Conservation (phyloP, 176 grass and related monocot genomes). For the Phoenix roebelenii region DNA sequence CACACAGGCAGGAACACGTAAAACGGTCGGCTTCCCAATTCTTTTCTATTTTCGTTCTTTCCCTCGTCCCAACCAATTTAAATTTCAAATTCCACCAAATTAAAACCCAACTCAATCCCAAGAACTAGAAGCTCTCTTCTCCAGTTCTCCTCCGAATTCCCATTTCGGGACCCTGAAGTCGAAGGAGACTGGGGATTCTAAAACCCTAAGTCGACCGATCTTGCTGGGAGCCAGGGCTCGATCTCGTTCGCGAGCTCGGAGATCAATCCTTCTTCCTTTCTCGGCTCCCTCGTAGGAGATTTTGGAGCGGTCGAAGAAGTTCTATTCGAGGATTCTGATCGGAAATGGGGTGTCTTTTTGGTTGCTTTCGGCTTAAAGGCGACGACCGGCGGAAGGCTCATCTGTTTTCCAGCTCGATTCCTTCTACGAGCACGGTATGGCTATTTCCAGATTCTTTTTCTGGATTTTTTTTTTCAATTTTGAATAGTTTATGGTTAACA, state of each 20-base stretch:
- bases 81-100: slow-evolving; percentile 59
- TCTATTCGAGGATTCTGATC: background rate
- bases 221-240: no score
- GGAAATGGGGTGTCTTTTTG: slow-evolving; percentile 63
- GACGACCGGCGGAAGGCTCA: slow-evolving; percentile 9
- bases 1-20: no score
- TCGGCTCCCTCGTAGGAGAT: background rate
- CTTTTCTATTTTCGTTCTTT: background rate
- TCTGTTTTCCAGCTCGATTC: slow-evolving; percentile 25
- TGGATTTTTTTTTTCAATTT: slow-evolving; percentile 9
- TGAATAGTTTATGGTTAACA: background rate
- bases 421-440: slow-evolving; percentile 38
- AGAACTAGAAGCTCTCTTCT: slow-evolving; percentile 11
- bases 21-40: no score
- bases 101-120: background rate
- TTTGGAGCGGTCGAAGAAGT: background rate
- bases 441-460: background rate
- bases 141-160: slow-evolving; percentile 6
- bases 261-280: background rate
- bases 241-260: background rate
- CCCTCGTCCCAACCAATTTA: slow-evolving; percentile 43
- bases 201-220: no score
- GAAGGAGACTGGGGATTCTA: no score
- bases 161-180: no score
- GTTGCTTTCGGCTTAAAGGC: slow-evolving; percentile 50